A percentile compares a stretch with the other conserved stretches of the same genome.
phyloP scores from a whole-genome alignment of 2,329 filamentous ascomycete species.

The Lachnellula suecica region DNA sequence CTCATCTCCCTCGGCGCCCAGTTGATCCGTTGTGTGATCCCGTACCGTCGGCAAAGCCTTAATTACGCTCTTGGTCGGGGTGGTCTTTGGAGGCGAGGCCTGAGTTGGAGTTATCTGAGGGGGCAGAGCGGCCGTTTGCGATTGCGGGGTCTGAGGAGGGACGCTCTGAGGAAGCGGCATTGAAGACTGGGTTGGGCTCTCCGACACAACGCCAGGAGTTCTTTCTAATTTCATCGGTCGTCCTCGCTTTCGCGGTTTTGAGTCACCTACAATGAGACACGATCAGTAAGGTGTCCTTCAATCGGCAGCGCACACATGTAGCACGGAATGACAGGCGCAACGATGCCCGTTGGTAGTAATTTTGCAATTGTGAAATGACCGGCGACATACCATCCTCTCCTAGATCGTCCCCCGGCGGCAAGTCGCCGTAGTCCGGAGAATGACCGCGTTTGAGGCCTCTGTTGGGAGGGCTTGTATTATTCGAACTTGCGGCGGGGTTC shows the following conservation, averaged over 20 bases:
- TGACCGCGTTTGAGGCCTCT: slow-evolving; percentile 77
- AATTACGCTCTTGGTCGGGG: slow-evolving; percentile 78
- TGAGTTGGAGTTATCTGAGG: slow-evolving; percentile 42
- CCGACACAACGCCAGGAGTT: slow-evolving; percentile 50
- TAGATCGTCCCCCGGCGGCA: slow-evolving; percentile 51
- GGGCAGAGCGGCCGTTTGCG: slow-evolving; percentile 33
- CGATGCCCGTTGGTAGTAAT: slow-evolving; percentile 5
- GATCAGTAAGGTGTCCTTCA: slow-evolving; percentile 19
- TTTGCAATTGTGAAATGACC: slow-evolving; percentile 7
- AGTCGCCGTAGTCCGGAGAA: slow-evolving; percentile 64
- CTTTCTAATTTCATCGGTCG: slow-evolving; percentile 32
- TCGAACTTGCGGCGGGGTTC: slow-evolving; percentile 43
- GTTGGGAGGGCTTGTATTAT: slow-evolving; percentile 52
- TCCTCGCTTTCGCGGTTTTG: slow-evolving; percentile 39
- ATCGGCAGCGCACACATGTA: slow-evolving; percentile 22
- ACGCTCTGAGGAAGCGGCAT: slow-evolving; percentile 44
- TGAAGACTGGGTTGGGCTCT: slow-evolving; percentile 55
- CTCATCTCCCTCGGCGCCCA: slow-evolving; percentile 86
- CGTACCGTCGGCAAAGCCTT: slow-evolving; percentile 94
- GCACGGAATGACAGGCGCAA: slow-evolving; percentile 28
- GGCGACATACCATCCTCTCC: slow-evolving; percentile 73
- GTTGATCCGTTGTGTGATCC: slow-evolving; percentile 95
- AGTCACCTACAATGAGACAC: slow-evolving; percentile 38
- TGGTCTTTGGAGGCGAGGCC: slow-evolving; percentile 71
- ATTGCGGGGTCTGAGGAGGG: slow-evolving; percentile 56